Conservation (phyloP, 1,284 basidiomycete species). For the Melampsora abietis-canadensis region DNA sequence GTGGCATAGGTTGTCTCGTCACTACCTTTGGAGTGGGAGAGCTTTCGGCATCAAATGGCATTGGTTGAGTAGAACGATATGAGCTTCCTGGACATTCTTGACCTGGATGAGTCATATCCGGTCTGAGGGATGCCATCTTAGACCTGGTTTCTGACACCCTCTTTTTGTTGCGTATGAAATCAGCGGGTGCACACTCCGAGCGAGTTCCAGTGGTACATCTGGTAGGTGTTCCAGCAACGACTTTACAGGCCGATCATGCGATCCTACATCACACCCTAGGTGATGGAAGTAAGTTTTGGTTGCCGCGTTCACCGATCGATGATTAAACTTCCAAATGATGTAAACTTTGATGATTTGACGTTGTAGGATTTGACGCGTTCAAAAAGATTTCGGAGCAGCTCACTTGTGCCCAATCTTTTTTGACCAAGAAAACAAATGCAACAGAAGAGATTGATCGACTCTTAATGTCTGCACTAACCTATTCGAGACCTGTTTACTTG, state of each 20-base stretch:
- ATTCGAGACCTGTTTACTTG: slow-evolving; percentile 83
- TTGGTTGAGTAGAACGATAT: slow-evolving; percentile 8
- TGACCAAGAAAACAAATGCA: slow-evolving; percentile 54
- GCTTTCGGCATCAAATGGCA: slow-evolving; percentile 68
- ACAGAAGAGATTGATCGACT: slow-evolving; percentile 70
- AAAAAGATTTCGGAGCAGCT: slow-evolving; percentile 71
- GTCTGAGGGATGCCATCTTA: background rate
- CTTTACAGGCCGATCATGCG: slow-evolving; percentile 61
- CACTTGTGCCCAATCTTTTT: slow-evolving; percentile 65
- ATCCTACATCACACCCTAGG: slow-evolving; percentile 55
- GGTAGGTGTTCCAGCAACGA: slow-evolving; percentile 76
- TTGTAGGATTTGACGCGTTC: slow-evolving; percentile 70
- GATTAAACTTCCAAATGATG: slow-evolving; percentile 51
- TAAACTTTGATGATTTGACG: too few species aligned
- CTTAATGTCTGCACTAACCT: slow-evolving; percentile 67
- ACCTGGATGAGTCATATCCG: slow-evolving; percentile 18
- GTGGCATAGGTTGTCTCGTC: slow-evolving; percentile 43
- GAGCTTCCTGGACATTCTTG: slow-evolving; percentile 60
- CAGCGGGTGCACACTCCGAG: slow-evolving; percentile 65
- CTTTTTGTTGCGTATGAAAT: slow-evolving; percentile 38
- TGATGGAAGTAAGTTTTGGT: slow-evolving; percentile 45
- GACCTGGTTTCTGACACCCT: slow-evolving; percentile 49
- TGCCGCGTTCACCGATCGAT: slow-evolving; percentile 74
- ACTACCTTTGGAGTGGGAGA: slow-evolving; percentile 86
- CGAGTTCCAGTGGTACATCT: slow-evolving; percentile 89